Percentiles rank a stretch among this genome's conserved stretches.
phyloP scores from a whole-genome alignment of 306 rosid species.

The Quercus bicolor region DNA sequence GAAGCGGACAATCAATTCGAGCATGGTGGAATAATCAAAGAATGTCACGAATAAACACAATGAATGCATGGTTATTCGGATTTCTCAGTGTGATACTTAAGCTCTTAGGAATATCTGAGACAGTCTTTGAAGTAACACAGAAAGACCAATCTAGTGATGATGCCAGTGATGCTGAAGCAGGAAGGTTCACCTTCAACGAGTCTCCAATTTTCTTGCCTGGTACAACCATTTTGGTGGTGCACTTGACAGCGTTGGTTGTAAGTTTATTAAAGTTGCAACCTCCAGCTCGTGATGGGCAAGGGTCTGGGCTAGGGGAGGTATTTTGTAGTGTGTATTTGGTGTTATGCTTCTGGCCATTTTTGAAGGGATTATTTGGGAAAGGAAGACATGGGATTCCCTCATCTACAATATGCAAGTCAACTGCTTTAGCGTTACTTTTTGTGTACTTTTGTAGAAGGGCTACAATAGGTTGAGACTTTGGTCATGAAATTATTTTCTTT shows the following conservation, averaged over 20 bases:
- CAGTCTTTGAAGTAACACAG: slow-evolving; percentile 36
- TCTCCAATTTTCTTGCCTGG: slow-evolving; percentile 32
- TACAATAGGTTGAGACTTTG: neutral
- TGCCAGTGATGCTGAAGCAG: neutral
- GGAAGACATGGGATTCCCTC: slow-evolving; percentile 40
- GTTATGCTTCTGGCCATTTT: slow-evolving; percentile 35
- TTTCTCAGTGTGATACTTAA: slow-evolving; percentile 21
- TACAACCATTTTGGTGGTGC: slow-evolving; percentile 30
- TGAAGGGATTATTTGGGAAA: slow-evolving; percentile 31
- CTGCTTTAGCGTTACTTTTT: slow-evolving; percentile 24
- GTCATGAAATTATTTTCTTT: neutral
- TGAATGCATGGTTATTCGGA: slow-evolving; percentile 28
- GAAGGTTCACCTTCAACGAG: slow-evolving; percentile 30
- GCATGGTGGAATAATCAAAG: slow-evolving; percentile 52
- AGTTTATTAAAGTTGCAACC: neutral
- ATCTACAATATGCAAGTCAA: slow-evolving; percentile 25
- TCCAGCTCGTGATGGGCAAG: neutral
- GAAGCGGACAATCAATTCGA: slow-evolving; percentile 21
- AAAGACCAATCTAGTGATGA: slow-evolving; percentile 27
- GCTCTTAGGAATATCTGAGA: slow-evolving; percentile 33
- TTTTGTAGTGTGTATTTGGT: slow-evolving; percentile 26
- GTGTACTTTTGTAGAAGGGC: slow-evolving; percentile 15
- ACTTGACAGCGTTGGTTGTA: slow-evolving; percentile 14
- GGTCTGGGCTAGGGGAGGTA: slow-evolving; percentile 23
- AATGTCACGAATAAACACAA: slow-evolving; percentile 27